Percentiles rank a stretch among this genome's conserved stretches.
Conservation (phyloP, 2,329 filamentous ascomycete genomes). For the Balansia obtecta region DNA sequence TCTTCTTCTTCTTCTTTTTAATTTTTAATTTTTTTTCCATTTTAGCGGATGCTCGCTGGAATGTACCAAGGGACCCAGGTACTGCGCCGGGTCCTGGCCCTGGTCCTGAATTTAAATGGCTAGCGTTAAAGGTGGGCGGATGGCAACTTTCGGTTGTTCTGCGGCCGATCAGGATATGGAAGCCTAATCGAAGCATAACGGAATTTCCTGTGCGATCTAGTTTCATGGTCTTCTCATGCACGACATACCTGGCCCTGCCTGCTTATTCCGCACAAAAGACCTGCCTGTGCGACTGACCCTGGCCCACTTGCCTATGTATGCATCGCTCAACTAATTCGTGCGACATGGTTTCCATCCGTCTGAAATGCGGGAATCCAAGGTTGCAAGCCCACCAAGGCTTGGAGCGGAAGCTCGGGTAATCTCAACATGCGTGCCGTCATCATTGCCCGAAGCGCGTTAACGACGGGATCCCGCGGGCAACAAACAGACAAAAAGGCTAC, state of each 20-base stretch:
- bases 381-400: not conserved
- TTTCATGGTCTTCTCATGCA: not conserved
- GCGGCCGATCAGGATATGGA: not conserved
- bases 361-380: not conserved
- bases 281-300: not conserved
- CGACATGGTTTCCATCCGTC: not conserved
- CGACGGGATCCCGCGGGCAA: too few relatives aligned
- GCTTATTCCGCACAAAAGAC: too few relatives aligned
- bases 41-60: too few relatives aligned
- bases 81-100: too few relatives aligned
- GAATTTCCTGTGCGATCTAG: not conserved
- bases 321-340: not conserved
- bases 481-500: too few relatives aligned
- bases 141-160: not conserved
- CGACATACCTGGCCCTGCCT: not conserved
- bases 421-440: not conserved
- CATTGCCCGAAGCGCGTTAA: not conserved
- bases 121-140: not conserved
- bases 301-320: too few relatives aligned
- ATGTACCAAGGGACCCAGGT: too few relatives aligned
- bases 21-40: too few relatives aligned
- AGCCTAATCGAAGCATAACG: not conserved
- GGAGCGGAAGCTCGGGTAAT: not conserved
- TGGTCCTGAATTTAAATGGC: not conserved
- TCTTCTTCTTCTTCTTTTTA: too few relatives aligned